phyloP scores from a whole-genome alignment of 306 rosid genomes.

The Nissolia schottii region DNA sequence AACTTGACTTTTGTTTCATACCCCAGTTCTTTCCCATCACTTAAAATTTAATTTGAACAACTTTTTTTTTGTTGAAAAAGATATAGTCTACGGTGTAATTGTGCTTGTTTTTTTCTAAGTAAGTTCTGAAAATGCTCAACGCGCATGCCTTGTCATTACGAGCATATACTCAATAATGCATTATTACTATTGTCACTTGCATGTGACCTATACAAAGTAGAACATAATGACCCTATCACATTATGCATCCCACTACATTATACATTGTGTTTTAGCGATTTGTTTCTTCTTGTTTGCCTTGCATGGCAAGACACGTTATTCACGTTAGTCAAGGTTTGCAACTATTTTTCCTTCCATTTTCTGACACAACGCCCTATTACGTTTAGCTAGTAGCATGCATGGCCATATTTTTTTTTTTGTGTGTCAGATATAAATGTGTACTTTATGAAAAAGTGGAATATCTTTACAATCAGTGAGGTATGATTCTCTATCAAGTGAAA shows the following conservation, averaged over 20 bases:
- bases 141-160: neutral
- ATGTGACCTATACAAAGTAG: neutral
- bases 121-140: neutral
- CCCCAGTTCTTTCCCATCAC: neutral
- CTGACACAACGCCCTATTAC: neutral
- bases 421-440: neutral
- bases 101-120: neutral
- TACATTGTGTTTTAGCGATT: neutral
- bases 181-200: neutral
- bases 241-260: neutral
- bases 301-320: neutral
- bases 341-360: neutral
- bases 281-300: neutral
- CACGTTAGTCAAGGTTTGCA: neutral
- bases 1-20: neutral
- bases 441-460: neutral
- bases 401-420: neutral
- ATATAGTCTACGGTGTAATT: neutral
- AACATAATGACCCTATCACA: neutral
- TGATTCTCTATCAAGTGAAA: slow-evolving; percentile 6
- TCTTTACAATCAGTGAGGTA: neutral
- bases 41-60: neutral
- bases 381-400: neutral
- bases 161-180: neutral
- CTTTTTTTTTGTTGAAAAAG: too few relatives aligned